Percentiles rank a stretch among this genome's conserved stretches.
Conservation (phyloP, 1,284 basidiomycete species). For the Somion occarium region DNA sequence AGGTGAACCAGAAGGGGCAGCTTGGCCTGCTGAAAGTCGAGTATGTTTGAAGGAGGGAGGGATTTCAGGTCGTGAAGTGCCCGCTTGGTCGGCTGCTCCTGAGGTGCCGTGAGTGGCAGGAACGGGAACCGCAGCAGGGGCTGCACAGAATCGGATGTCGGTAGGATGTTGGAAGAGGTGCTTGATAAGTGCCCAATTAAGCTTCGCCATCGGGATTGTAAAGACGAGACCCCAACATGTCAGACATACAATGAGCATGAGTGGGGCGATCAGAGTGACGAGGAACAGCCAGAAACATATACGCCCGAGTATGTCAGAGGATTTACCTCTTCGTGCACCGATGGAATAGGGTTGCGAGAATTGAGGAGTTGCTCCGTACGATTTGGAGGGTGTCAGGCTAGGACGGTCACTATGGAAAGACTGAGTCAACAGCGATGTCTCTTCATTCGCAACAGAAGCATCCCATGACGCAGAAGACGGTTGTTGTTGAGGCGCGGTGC, state of each 20-base stretch:
- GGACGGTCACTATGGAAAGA: constrained; percentile 5
- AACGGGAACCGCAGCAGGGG: constrained; percentile 51
- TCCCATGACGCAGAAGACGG: constrained; percentile 30
- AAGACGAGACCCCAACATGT: constrained; percentile 93
- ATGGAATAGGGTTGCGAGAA: constrained; percentile 33
- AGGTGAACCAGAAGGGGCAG: constrained; percentile 67
- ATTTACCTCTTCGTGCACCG: constrained; percentile 30
- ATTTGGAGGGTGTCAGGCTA: constrained; percentile 44
- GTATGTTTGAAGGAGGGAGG: constrained; percentile 44
- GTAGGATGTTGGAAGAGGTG: constrained; percentile 81
- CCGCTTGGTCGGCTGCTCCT: constrained; percentile 23
- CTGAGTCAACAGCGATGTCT: constrained; percentile 31
- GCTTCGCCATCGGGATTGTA: constrained; percentile 97
- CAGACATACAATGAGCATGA: constrained; percentile 83
- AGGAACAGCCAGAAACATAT: constrained; percentile 79
- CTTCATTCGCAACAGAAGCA: constrained; percentile 23
- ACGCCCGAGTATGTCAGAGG: constrained; percentile 57
- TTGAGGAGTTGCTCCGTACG: constrained; percentile 56
- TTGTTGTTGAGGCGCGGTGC: constrained; percentile 24
- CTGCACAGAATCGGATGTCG: constrained; percentile 88
- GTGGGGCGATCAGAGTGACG: constrained; percentile 77
- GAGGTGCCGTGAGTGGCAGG: constrained; percentile 10
- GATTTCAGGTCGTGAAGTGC: constrained; percentile 15
- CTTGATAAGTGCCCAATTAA: constrained; percentile 90
- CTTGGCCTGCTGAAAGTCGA: constrained; percentile 63